These are phyloP conservation scores for Cladosporium cucumerinum DNA, from an alignment of 2,329 filamentous ascomycete species.

Conservation along the genomic window DNA sequence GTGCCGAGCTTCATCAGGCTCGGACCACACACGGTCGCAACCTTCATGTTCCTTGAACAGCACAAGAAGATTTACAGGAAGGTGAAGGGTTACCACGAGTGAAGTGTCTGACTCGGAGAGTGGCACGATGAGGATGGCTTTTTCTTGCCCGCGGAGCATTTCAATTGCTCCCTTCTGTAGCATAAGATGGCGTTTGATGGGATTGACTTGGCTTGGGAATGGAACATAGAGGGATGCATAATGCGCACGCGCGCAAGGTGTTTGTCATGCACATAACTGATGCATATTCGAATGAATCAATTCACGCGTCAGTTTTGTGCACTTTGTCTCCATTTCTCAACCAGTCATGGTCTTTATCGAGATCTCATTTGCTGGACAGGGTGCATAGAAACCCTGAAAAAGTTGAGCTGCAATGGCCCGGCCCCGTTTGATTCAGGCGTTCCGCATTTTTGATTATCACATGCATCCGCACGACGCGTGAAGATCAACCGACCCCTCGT, in stretches of 20 bases:
- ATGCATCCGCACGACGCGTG: background rate
- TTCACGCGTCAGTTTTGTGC: background rate
- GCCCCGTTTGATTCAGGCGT: background rate
- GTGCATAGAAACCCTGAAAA: background rate
- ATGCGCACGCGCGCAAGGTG: slow-evolving; percentile 6
- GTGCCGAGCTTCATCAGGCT: slow-evolving; percentile 70
- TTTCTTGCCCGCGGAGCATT: background rate
- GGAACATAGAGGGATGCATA: slow-evolving; percentile 2
- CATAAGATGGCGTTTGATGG: slow-evolving; percentile 10
- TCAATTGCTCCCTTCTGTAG: background rate
- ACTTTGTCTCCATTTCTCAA: background rate
- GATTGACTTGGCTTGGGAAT: background rate
- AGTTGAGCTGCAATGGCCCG: background rate
- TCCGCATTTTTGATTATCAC: background rate
- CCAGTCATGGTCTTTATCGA: background rate
- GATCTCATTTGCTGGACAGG: background rate
- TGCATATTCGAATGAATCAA: background rate
- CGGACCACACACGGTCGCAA: slow-evolving; percentile 77
- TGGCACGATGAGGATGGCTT: background rate
- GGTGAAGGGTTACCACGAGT: slow-evolving; percentile 19
- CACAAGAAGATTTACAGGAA: slow-evolving; percentile 73
- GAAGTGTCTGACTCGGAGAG: background rate
- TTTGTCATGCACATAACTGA: background rate
- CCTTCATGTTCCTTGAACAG: slow-evolving; percentile 81
- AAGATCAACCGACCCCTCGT: background rate